Base-by-base conservation (phyloP, 2,329 filamentous ascomycete species). In the Didymella segeticola region DNA sequence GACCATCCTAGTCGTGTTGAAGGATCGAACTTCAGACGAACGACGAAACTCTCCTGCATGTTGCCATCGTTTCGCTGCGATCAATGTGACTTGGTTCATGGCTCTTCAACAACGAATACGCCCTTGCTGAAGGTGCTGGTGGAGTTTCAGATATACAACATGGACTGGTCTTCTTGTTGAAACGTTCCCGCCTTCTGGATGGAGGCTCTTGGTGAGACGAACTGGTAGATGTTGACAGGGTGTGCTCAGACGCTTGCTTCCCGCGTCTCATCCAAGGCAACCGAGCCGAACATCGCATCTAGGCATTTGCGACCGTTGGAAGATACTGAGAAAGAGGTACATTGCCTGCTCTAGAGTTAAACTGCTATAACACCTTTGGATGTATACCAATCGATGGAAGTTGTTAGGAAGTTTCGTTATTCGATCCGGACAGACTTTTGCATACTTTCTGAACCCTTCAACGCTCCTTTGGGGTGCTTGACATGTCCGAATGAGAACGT, bases 181-280 rank as follows among this genome's bases (percentile, higher is more conserved):
- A 61, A 63, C 60, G 31, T 48, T 57, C 63, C 61, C 56, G 49
- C 53, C 36, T 54, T 55, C 56, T 61, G 61, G 59, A 54, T 58
- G 52, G 48, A 56, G 39, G 45, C 39, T 45, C 17, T 14, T 52
- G 46, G 47, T 61, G 54, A 55, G 53, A 61, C 53, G 46, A 38
- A 41, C 50, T 61, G 54, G 47, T 39, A 53, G 50, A 54, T 57
- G 43, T 56, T 38, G 27, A 53, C 63, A 52, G 52, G 63, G 62
- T 57, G 63, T 53, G 63, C 66, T 65, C 60, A 53, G 66, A 46
- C 57, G 37, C 41, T 23, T 36, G 42, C 22, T 47, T 43, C 55
- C 60, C 56, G 50, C 38, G 30, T 50, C 23, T 50, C 42, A 43
- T 53, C 38, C 34, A 38, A 41, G 29, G 39, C 23, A 47, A 46